Evolutionary conservation across 2,329 filamentous ascomycete genomes (phyloP), one percentile per base, ranked within the genome.

Genomic region (Neonectria punicea): DNA sequence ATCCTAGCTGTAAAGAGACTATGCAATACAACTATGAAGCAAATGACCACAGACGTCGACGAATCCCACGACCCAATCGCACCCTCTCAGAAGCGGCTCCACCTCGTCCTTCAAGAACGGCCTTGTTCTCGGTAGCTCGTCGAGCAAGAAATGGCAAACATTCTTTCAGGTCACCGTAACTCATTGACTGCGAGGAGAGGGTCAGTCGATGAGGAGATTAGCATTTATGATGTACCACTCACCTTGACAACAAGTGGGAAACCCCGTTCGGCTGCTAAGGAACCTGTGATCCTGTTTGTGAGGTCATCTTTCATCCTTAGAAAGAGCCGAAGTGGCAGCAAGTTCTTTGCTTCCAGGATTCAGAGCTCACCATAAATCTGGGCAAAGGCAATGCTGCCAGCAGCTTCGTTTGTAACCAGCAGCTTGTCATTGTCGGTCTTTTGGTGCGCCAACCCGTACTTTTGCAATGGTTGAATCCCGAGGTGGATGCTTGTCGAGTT

Each of bases 131-230:
- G 5, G 55, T 67, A 1, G 66, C 66, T 20, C 68, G 43, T 36
- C 68, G 53, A 10, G 64, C 68, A 2, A 70, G 18, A 34, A 69
- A 70, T 0, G 61, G 66, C 3, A 68, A 20, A 44, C 66, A 65
- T 30, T 70, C 68, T 47, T 67, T 70, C 39, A 70, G 46, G 18
- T 69, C 66, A 1, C 68, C 66, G 9, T 70, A 70, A n/a, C 62
- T 70, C n/a, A 70, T 69, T 1, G 66, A 69, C 60, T 63, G 13
- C 22, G 4, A 16, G 4, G 16, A n/a, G 13, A 22, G 1, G 25
- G 16, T 22, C 5, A 34, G 22, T n/a, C 22, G 22, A 18, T 6
- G 10, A 25, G 30, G 6, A 18, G 32, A 1, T 8, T 16, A 3
- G 5, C 6, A 5, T 7, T 14, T 7, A 9, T 3, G 2, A n/a